Percentiles rank a stretch among this genome's conserved stretches.
These are phyloP conservation scores for Leccinellum rugosiceps DNA, from an alignment of 768 basidiomycete genomes.

Conservation along the genomic window DNA sequence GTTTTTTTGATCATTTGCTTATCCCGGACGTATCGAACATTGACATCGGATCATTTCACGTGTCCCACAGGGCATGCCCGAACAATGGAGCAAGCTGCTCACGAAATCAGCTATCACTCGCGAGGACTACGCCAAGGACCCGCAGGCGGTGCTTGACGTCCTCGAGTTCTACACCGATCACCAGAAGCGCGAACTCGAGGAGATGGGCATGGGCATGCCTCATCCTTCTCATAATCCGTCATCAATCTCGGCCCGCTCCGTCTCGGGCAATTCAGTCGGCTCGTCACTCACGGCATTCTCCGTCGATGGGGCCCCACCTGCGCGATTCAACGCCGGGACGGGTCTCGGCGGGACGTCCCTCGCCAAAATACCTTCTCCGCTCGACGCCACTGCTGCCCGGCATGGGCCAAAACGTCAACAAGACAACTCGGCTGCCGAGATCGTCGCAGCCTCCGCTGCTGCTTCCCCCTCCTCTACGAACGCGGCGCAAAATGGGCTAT, in stretches of 20 bases:
- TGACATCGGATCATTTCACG: neutral
- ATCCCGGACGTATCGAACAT: neutral
- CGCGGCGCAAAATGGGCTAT: slow-evolving; percentile 35
- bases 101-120: slow-evolving; percentile 97
- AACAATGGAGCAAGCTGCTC: slow-evolving; percentile 96
- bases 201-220: slow-evolving; percentile 40
- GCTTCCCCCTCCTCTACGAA: neutral
- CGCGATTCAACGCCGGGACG: slow-evolving; percentile 88
- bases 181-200: slow-evolving; percentile 90
- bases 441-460: neutral
- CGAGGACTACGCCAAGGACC: slow-evolving; percentile 96
- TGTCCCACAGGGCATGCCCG: slow-evolving; percentile 77
- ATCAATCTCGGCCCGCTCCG: slow-evolving; percentile 32
- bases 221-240: slow-evolving; percentile 19
- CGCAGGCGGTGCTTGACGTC: slow-evolving; percentile 95
- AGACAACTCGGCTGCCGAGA: slow-evolving; percentile 42
- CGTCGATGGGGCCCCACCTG: slow-evolving; percentile 45
- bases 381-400: slow-evolving; percentile 27
- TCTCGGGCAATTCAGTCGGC: slow-evolving; percentile 15
- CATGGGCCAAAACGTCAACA: slow-evolving; percentile 45
- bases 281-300: slow-evolving; percentile 37
- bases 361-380: slow-evolving; percentile 40
- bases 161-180: slow-evolving; percentile 98
- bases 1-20: slow-evolving; percentile 28
- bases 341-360: slow-evolving; percentile 74